These are phyloP conservation scores for Wallacemonas sp. DNA, from an alignment of 208 protist genomes.

Conservation along the genomic window DNA sequence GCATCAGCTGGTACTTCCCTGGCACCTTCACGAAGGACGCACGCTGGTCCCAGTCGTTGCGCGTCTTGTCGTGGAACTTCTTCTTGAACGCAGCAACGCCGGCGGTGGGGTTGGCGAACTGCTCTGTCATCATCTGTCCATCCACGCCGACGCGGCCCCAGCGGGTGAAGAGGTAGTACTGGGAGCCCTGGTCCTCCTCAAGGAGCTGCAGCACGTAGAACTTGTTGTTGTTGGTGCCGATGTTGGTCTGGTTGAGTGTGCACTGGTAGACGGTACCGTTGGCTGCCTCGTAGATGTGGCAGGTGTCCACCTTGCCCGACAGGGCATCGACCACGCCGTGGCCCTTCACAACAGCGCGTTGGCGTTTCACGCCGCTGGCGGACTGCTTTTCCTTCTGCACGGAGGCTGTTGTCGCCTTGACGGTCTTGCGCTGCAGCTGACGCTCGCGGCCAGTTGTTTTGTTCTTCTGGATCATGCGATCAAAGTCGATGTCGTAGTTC, in stretches of 20 bases:
- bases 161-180: constrained; percentile 66
- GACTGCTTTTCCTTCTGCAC: constrained; percentile 16
- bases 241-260: constrained; percentile 85
- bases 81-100: constrained; percentile 38
- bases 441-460: constrained; percentile 10
- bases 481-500: constrained; percentile 35
- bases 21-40: constrained; percentile 45
- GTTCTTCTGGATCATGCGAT: constrained; percentile 29
- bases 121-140: constrained; percentile 50
- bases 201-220: constrained; percentile 88
- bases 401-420: constrained; percentile 13
- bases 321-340: constrained; percentile 67
- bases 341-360: constrained; percentile 56
- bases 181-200: constrained; percentile 34
- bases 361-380: constrained; percentile 12
- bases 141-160: constrained; percentile 77
- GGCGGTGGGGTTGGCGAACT: constrained; percentile 10
- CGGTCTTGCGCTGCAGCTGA: constrained; percentile 5
- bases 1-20: constrained; percentile 76
- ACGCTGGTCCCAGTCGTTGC: constrained; percentile 43
- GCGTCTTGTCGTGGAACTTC: constrained; percentile 65
- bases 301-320: constrained; percentile 44
- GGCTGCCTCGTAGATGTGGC: constrained; percentile 53
- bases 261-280: constrained; percentile 60
- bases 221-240: constrained; percentile 81